phyloP scores from a whole-genome alignment of 2,329 filamentous ascomycete genomes.

The Phoma sp. region DNA sequence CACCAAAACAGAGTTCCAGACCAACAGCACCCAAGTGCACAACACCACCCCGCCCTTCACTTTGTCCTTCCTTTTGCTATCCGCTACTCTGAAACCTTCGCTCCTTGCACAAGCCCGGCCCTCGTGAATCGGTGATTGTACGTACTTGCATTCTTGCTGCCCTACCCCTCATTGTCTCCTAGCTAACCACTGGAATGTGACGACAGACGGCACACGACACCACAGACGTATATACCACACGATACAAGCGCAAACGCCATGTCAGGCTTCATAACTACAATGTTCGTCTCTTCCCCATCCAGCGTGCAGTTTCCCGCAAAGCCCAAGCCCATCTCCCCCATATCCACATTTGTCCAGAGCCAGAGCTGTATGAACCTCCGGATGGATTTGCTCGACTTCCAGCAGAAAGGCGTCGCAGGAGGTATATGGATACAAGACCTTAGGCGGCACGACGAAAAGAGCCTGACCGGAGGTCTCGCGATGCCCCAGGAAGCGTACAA shows the following conservation, averaged over 20 bases:
- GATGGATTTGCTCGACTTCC: slow-evolving; percentile 21
- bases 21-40: slow-evolving; percentile 6
- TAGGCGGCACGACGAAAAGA: slow-evolving; percentile 8
- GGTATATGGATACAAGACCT: slow-evolving; percentile 19
- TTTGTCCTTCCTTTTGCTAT: slow-evolving; percentile 4
- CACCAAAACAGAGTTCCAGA: slow-evolving; percentile 19
- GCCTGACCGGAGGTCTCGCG: slow-evolving; percentile 22
- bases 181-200: slow-evolving; percentile 45
- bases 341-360: slow-evolving; percentile 52
- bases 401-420: slow-evolving; percentile 16
- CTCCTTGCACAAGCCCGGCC: background rate
- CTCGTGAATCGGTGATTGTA: background rate
- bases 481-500: slow-evolving; percentile 36
- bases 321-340: slow-evolving; percentile 49
- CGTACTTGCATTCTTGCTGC: slow-evolving; percentile 30
- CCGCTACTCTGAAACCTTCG: background rate
- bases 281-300: slow-evolving; percentile 63
- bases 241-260: slow-evolving; percentile 51
- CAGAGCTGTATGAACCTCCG: slow-evolving; percentile 47
- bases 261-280: slow-evolving; percentile 82
- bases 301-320: slow-evolving; percentile 41
- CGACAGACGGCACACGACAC: slow-evolving; percentile 25
- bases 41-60: slow-evolving; percentile 6
- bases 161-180: slow-evolving; percentile 26
- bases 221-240: slow-evolving; percentile 26